Evolutionary conservation across 1,284 basidiomycete genomes (phyloP).

Genomic region (Austroboletus sp.): DNA sequence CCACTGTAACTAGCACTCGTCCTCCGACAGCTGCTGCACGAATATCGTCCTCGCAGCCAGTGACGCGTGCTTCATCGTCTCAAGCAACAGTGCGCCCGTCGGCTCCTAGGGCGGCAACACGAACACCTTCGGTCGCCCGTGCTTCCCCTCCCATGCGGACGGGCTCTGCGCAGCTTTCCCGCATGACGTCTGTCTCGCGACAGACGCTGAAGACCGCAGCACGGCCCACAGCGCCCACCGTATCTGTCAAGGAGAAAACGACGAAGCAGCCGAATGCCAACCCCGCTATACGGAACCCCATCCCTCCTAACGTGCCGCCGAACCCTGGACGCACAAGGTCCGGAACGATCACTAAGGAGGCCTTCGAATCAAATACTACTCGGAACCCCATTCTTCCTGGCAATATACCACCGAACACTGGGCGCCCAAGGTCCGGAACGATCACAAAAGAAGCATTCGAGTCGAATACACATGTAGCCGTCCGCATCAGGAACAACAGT

Average conservation of each 20-base stretch:
- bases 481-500: slow-evolving; percentile 19
- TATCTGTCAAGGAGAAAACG: slow-evolving; percentile 7
- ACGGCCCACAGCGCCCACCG: slow-evolving; percentile 2
- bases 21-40: slow-evolving; percentile 5
- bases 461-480: slow-evolving; percentile 18
- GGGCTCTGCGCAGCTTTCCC: slow-evolving; percentile 6
- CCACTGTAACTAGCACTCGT: slow-evolving; percentile 6
- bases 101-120: slow-evolving; percentile 17
- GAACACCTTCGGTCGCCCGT: slow-evolving; percentile 14
- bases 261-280: slow-evolving; percentile 1
- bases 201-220: slow-evolving; percentile 9
- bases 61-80: slow-evolving; percentile 23
- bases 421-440: slow-evolving; percentile 23
- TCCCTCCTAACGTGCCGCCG: background rate
- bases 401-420: background rate
- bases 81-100: slow-evolving; percentile 18
- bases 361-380: no score
- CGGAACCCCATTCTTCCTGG: background rate
- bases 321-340: no score
- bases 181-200: slow-evolving; percentile 7
- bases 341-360: no score
- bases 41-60: slow-evolving; percentile 15
- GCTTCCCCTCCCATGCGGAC: slow-evolving; percentile 14
- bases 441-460: slow-evolving; percentile 27
- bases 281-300: background rate